Evolutionary conservation across 1,139 yeast genomes (phyloP).

Genomic region (Yamadazyma buinensis): DNA sequence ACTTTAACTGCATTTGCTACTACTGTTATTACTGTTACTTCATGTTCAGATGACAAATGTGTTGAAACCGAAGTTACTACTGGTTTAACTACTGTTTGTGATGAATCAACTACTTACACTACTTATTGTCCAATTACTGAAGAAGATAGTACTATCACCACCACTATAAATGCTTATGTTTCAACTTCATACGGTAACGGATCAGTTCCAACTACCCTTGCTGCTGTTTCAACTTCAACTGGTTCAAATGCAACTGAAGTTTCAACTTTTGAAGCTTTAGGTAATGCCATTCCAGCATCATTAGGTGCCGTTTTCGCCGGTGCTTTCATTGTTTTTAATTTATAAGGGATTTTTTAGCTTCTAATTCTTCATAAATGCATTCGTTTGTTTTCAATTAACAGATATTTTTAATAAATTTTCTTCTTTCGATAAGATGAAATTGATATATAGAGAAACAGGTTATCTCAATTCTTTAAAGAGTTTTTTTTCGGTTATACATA

Average conservation of each 20-base stretch:
- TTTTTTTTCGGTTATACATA: not conserved
- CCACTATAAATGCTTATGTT: constrained; percentile 7
- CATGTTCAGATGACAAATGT: constrained; percentile 8
- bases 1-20: constrained; percentile 16
- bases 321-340: constrained; percentile 14
- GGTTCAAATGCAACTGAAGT: constrained; percentile 5
- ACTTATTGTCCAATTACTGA: constrained; percentile 43
- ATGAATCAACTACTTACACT: constrained; percentile 35
- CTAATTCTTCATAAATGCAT: not conserved
- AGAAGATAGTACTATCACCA: constrained; percentile 9
- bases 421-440: constrained; percentile 1
- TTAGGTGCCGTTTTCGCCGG: constrained; percentile 21
- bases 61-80: constrained; percentile 20
- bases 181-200: not conserved
- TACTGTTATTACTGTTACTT: constrained; percentile 10
- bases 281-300: constrained; percentile 16
- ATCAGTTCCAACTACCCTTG: constrained; percentile 7
- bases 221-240: constrained; percentile 5
- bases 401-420: not conserved
- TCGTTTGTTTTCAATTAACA: not conserved
- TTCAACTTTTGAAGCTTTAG: constrained; percentile 16
- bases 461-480: not conserved
- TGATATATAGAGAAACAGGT: not conserved
- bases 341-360: constrained; percentile 6
- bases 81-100: constrained; percentile 20